Evolutionary conservation across 208 protist genomes (phyloP).

Genomic region (Blastocrithidia nonstop): DNA sequence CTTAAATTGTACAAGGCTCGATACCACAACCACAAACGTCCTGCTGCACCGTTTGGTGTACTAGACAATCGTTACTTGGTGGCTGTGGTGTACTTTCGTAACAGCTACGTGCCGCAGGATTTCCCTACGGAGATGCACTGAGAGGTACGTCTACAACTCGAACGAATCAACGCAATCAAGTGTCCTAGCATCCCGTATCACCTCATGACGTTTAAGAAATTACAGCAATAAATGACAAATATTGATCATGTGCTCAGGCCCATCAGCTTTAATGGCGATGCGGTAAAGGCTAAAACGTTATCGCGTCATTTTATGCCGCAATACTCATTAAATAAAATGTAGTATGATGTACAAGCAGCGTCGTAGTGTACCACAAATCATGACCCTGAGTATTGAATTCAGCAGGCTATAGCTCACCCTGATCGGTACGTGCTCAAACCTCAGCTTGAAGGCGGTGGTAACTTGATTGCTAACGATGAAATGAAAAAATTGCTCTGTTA

Average conservation of each 20-base stretch:
- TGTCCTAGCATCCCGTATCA: constrained; percentile 91
- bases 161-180: constrained; percentile 83
- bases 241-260: constrained; percentile 37
- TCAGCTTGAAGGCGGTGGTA: constrained; percentile 91
- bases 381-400: constrained; percentile 44
- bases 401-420: constrained; percentile 41
- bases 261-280: constrained; percentile 35
- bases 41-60: constrained; percentile 32
- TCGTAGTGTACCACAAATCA: too few relatives aligned
- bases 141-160: constrained; percentile 52
- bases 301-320: constrained; percentile 67
- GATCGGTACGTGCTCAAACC: constrained; percentile 90
- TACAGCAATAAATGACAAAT: constrained; percentile 88
- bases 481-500: constrained; percentile 43
- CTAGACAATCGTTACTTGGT: constrained; percentile 45
- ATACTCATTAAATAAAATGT: constrained; percentile 72
- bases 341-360: constrained; percentile 16
- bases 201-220: constrained; percentile 90
- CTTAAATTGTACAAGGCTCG: constrained; percentile 20
- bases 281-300: constrained; percentile 21
- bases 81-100: constrained; percentile 86
- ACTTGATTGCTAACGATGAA: constrained; percentile 65
- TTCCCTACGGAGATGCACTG: constrained; percentile 66
- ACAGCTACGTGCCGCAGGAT: constrained; percentile 86
- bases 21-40: constrained; percentile 1